Percentiles rank a stretch among this genome's conserved stretches.
Conservation (phyloP, 2,329 filamentous ascomycete genomes). For the Metarhizium brunneum region DNA sequence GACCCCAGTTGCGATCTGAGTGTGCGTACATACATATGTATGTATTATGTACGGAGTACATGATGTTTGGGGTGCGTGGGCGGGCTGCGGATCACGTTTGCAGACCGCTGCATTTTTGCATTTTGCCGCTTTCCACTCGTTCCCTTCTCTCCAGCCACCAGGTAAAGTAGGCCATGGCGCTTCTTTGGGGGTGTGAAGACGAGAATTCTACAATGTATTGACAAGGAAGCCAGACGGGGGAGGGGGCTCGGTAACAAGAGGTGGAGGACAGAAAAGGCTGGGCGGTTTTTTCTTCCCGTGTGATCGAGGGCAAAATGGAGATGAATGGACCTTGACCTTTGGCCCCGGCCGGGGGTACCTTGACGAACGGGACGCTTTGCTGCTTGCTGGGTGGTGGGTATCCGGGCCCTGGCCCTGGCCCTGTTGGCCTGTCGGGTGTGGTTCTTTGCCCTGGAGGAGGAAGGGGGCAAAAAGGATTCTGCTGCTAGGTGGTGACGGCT, state of each 20-base stretch:
- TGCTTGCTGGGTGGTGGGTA: not conserved
- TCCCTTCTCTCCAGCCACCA: not conserved
- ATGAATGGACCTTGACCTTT: not conserved
- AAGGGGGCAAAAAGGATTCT: too few relatives aligned
- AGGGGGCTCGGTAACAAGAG: not conserved
- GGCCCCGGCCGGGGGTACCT: not conserved
- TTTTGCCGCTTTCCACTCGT: not conserved
- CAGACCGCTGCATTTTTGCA: not conserved
- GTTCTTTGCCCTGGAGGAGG: not conserved
- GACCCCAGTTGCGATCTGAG: constrained; percentile 1
- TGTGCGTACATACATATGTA: not conserved
- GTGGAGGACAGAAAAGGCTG: not conserved
- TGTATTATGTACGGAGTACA: not conserved
- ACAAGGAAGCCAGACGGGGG: not conserved
- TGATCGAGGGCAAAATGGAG: not conserved
- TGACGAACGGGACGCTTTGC: not conserved
- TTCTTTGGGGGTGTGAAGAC: not conserved
- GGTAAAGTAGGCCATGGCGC: not conserved
- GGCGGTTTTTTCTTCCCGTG: not conserved
- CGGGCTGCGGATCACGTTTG: constrained; percentile 3
- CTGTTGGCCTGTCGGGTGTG: not conserved
- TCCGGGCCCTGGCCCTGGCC: too few relatives aligned
- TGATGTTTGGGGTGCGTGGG: not conserved
- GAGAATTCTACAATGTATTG: not conserved
- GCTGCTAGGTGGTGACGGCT: not conserved